Evolutionary conservation across 306 rosid species (phyloP), one percentile per base, ranked within the genome.

Genomic region (Trichosanthes cucumerina): DNA sequence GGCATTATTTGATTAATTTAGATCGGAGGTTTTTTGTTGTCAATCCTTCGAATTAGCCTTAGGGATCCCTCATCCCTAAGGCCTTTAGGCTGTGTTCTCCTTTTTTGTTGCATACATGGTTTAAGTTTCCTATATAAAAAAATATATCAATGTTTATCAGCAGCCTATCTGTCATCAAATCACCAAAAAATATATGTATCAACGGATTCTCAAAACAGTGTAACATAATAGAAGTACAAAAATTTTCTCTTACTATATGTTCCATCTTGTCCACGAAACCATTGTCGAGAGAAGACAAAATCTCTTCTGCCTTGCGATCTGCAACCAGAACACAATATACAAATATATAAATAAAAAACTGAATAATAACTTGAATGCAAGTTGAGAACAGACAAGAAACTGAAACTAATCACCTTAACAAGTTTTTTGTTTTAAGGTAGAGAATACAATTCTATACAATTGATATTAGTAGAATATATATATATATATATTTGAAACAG

Each of bases 271-370:
- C 88, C 93, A 1, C 81, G 91, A 84, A 95, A 92, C 98, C 98
- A 95, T 83, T 88, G 97, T 90, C 98, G 86, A 44, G 98, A 90
- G 86, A 92, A 92, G 82, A 95, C 47, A 83, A 92, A 95, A 84
- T 95, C 98, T 77, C 92, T 86, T 88, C 88, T 95, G 69, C 96
- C 91, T 71, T 89, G 93, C 97, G 96, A 95, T 88, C 98, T 95
- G 82, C 46, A 82, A 19, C 16, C 78, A 81, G 50, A 47, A 83
- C 41, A 78, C 21, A 18, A 72, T 16, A 36, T 63, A 47, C 14
- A 47, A 80, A 83, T 49, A 69, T 72, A 73, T 65, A 5, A 76
- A 76, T 47, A 19, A 16, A 66, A 60, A 72, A 18, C 78, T 65
- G 56, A 64, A 54, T 26, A 5, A 36, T 21, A 76, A 52, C 13